Base-by-base conservation (phyloP, 176 grass and related monocot species). In the Cymbopogon citratus region DNA sequence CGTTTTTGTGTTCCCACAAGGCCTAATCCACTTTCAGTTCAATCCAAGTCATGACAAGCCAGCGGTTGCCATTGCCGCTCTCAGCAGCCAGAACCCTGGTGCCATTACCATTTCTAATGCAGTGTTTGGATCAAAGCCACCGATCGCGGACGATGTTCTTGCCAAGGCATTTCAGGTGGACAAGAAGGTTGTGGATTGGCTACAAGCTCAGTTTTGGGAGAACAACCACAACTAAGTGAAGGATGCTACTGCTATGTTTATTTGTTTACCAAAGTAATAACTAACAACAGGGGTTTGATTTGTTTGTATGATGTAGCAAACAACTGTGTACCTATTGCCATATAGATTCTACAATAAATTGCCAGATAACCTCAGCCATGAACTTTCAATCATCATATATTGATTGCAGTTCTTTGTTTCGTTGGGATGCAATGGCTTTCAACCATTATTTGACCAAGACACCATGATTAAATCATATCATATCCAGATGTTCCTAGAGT, bases 151-250 rank as follows among this genome's bases (percentile, higher is more conserved):
- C 11, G 74, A 79, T 26, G 73, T 83, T 11, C 64, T 87, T 9
- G 73, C 64, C 26, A 83, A 87, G 80, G 63, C 85, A 5, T 87
- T 87, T 66, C 64, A 87, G 12, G 54, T 87, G 38, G 80, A 88
- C 14, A 88, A 84, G 41, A 64, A 41, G n/a, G 70, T 25, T 14
- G 48, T 79, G 25, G 86, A 88, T n/a, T 84, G 80, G 80, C 80
- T 82, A 3, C 80, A 73, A 24, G 38, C 68, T 46, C 80, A 82
- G 5, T 82, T 82, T 5, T 82, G 80, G 68, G 52, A 60, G 3
- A 2, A 82, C 23, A 82, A 82, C 18, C 68, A 82, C 26, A 73
- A 82, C 54, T 82, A 81, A 72, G 25, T 65, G 6, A 44, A 21
- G 2, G 12, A 4, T 59, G 19, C 5, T 57, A 38, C 4, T 61